Evolutionary conservation across 345 rosid genomes (phyloP).

Genomic region (Atalantia buxifolia): DNA sequence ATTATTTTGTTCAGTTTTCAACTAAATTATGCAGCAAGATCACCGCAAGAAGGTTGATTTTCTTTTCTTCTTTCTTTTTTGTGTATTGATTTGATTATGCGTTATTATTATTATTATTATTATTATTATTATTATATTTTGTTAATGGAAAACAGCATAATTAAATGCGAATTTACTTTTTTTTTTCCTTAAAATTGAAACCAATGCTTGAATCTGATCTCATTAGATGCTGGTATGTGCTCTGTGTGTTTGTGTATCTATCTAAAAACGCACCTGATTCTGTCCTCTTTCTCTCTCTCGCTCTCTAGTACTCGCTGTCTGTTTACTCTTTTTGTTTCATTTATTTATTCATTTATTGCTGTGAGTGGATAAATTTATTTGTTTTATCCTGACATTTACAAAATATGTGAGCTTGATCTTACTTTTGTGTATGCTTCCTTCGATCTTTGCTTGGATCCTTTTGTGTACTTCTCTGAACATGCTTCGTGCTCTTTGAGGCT

Average conservation of each 20-base stretch:
- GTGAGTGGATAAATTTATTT: neutral
- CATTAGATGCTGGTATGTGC: neutral
- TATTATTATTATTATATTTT: neutral
- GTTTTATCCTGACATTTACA: neutral
- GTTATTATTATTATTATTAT: neutral
- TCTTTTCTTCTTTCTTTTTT: neutral
- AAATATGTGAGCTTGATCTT: neutral
- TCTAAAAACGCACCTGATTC: neutral
- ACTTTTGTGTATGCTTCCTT: neutral
- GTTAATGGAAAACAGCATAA: slow-evolving; percentile 1
- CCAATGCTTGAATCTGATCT: neutral
- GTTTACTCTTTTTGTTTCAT: neutral
- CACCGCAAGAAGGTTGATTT: slow-evolving; percentile 71
- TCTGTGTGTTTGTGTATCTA: neutral
- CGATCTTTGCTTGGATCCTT: neutral
- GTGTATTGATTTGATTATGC: neutral
- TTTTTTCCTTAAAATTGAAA: neutral
- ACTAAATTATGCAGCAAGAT: slow-evolving; percentile 62
- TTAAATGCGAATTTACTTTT: slow-evolving; percentile 8
- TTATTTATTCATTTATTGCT: neutral
- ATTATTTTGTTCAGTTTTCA: neutral
- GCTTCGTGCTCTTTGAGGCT: neutral
- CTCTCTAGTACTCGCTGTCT: neutral
- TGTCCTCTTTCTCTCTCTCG: neutral
- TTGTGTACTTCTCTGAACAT: neutral